Conservation (phyloP, 352 stramenopile genomes). For the Pythium oligandrum region DNA sequence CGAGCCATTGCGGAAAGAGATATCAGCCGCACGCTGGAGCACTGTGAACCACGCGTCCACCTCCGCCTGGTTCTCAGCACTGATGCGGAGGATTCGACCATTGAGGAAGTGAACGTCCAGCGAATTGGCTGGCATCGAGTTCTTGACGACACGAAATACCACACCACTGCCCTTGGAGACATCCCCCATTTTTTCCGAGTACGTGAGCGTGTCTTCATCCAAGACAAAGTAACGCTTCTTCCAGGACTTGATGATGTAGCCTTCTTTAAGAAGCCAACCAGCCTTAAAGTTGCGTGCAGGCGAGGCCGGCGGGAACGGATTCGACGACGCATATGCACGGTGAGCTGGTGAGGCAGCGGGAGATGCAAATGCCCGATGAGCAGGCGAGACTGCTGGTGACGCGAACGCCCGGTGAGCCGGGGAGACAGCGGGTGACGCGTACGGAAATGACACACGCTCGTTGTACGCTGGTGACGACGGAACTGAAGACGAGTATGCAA, state of each 20-base stretch:
- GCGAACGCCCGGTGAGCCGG: too few species aligned
- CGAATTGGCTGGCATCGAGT: slow-evolving; percentile 22
- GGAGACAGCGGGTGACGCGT: too few species aligned
- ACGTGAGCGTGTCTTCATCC: slow-evolving; percentile 37
- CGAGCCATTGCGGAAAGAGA: slow-evolving; percentile 1
- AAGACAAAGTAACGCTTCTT: slow-evolving; percentile 70
- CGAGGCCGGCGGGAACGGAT: too few species aligned
- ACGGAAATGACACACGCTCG: too few species aligned
- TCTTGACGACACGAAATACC: slow-evolving; percentile 43
- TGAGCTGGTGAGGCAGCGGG: too few species aligned
- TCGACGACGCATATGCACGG: too few species aligned
- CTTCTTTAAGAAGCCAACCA: slow-evolving; percentile 66
- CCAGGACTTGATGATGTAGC: slow-evolving; percentile 38
- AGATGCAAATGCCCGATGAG: too few species aligned
- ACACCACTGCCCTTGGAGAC: slow-evolving; percentile 32
- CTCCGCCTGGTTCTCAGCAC: slow-evolving; percentile 34
- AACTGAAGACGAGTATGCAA: too few species aligned
- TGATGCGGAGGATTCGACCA: slow-evolving; percentile 42
- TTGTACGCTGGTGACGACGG: too few species aligned
- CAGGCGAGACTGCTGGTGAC: too few species aligned
- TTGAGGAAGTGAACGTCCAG: slow-evolving; percentile 44
- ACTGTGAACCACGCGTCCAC: slow-evolving; percentile 45
- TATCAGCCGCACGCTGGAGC: slow-evolving; percentile 14
- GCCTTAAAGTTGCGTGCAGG: slow-evolving; percentile 23
- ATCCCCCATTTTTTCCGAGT: slow-evolving; percentile 45